Conservation (phyloP, 2,329 filamentous ascomycete species). For the Canariomyces notabilis region DNA sequence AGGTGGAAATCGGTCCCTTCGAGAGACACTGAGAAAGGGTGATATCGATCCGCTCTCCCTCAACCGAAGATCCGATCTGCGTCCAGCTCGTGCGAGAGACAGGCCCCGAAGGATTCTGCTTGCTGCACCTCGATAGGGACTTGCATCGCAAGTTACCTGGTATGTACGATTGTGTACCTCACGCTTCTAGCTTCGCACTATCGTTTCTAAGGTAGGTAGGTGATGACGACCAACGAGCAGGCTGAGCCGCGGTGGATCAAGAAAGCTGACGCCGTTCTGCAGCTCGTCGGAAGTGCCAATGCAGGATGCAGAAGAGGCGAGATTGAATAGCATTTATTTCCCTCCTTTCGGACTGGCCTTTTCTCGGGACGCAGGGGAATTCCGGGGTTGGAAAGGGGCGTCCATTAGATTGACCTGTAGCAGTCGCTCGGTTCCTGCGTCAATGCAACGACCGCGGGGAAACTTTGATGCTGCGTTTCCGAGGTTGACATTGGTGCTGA, state of each 20-base stretch:
- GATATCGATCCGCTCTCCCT: too few species aligned
- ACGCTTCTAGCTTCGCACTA: not conserved
- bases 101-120: too few species aligned
- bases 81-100: too few species aligned
- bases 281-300: slow-evolving; percentile 2
- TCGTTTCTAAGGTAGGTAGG: too few species aligned
- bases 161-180: too few species aligned
- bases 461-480: slow-evolving; percentile 13
- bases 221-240: slow-evolving; percentile 7
- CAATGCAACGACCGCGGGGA: slow-evolving; percentile 17
- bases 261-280: slow-evolving; percentile 4
- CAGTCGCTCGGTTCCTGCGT: slow-evolving; percentile 22
- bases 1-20: too few species aligned
- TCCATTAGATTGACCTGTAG: slow-evolving; percentile 7
- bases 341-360: not conserved
- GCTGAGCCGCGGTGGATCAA: slow-evolving; percentile 2
- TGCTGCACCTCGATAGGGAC: too few species aligned
- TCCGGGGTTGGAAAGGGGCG: slow-evolving; percentile 3
- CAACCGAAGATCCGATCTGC: too few species aligned
- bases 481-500: not conserved
- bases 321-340: not conserved
- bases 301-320: slow-evolving; percentile 5
- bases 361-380: not conserved
- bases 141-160: too few species aligned
- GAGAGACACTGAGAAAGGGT: too few species aligned